phyloP scores from a whole-genome alignment of 352 stramenopile genomes.

The Phytophthora syringae region DNA sequence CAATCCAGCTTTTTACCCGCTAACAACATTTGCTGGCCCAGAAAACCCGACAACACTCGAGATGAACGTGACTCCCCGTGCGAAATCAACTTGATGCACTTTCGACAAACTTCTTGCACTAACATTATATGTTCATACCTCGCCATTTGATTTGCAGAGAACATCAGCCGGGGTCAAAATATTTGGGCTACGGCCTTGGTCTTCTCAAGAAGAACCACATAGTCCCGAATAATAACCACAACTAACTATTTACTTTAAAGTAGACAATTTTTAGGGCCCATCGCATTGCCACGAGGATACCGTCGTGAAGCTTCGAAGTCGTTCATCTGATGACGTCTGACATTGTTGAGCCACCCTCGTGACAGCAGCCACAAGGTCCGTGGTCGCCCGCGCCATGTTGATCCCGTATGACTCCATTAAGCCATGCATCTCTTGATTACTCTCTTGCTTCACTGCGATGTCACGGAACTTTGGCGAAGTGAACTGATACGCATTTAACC shows the following conservation, averaged over 20 bases:
- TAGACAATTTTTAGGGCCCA: neutral
- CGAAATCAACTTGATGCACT: constrained; percentile 11
- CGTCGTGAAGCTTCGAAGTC: constrained; percentile 23
- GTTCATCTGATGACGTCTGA: constrained; percentile 36
- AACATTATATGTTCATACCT: constrained; percentile 6
- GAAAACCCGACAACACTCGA: constrained; percentile 21
- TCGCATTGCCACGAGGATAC: constrained; percentile 4
- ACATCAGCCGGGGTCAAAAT: constrained; percentile 65
- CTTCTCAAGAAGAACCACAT: constrained; percentile 83
- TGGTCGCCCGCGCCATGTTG: constrained; percentile 42
- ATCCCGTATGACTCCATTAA: constrained; percentile 61
- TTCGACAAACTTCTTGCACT: neutral
- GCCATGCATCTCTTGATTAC: neutral
- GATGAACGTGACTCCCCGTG: constrained; percentile 31
- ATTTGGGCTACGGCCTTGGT: constrained; percentile 74
- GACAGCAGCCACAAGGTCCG: constrained; percentile 62
- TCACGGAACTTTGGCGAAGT: constrained; percentile 25
- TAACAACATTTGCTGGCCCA: constrained; percentile 11
- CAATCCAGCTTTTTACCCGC: neutral
- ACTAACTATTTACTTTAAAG: constrained; percentile 19
- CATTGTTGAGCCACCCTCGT: constrained; percentile 53
- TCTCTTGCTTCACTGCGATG: constrained; percentile 20
- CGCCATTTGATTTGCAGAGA: constrained; percentile 38
- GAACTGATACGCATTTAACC: constrained; percentile 29
- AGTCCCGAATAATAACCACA: constrained; percentile 46